Conservation (phyloP, 176 grass and related monocot species). For the Triticum turgidum region DNA sequence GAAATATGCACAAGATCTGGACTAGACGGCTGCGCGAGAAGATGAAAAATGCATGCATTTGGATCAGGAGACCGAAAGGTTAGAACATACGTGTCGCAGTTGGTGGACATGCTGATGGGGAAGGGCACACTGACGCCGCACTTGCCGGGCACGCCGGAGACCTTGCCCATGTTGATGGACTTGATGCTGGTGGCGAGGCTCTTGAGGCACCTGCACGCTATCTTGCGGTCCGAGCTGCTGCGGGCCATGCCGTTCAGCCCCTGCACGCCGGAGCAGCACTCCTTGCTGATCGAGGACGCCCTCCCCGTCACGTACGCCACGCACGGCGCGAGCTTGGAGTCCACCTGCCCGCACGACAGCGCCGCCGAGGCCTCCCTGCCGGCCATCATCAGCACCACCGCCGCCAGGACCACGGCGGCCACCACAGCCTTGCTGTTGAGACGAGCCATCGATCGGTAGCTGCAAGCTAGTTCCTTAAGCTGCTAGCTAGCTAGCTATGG, state of each 20-base stretch:
- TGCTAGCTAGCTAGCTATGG: background rate
- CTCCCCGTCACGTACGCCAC: slow-evolving; percentile 37
- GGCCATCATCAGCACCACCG: background rate
- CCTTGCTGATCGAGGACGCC: accelerated
- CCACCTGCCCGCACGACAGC: slow-evolving; percentile 49
- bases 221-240: background rate
- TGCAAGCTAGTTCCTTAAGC: background rate
- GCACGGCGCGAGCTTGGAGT: slow-evolving; percentile 32
- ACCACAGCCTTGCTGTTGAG: background rate
- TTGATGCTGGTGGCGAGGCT: slow-evolving; percentile 23
- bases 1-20: background rate
- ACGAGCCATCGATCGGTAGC: background rate
- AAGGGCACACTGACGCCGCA: slow-evolving; percentile 42
- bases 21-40: too few relatives aligned
- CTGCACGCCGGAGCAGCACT: slow-evolving; percentile 44
- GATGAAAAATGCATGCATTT: background rate
- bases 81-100: slow-evolving; percentile 52
- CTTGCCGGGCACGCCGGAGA: slow-evolving; percentile 37
- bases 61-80: background rate
- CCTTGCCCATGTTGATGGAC: slow-evolving; percentile 17
- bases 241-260: slow-evolving; percentile 3
- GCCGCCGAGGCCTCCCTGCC: slow-evolving; percentile 11
- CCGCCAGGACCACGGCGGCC: background rate
- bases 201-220: slow-evolving; percentile 35
- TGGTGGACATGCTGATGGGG: slow-evolving; percentile 47